Conservation (phyloP, 148 eudicot genomes). For the Fagopyrum tataricum region DNA sequence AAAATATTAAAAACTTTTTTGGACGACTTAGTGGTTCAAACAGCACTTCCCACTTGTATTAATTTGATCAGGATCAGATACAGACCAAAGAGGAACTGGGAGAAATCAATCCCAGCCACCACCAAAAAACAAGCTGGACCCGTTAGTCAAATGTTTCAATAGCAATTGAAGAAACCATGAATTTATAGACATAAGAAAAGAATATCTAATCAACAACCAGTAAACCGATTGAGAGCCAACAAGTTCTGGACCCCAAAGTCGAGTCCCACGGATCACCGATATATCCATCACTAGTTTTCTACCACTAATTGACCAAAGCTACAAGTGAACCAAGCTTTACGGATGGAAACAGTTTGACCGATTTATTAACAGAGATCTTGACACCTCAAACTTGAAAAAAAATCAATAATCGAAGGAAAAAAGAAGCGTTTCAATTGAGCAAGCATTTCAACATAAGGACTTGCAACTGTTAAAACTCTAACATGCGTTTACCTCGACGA, state of each 20-base stretch:
- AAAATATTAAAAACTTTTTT: too few species aligned
- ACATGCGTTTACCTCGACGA: constrained; percentile 46
- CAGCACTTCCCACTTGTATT: too few species aligned
- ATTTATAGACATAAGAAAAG: neutral
- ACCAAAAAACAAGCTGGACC: neutral
- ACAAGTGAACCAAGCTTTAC: neutral
- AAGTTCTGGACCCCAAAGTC: neutral
- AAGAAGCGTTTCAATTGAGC: neutral
- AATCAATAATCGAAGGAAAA: neutral
- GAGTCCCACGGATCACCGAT: neutral
- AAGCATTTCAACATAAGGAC: neutral
- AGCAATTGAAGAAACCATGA: neutral
- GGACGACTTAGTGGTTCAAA: too few species aligned
- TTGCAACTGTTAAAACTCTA: neutral
- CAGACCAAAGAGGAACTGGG: too few species aligned
- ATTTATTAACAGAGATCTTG: neutral
- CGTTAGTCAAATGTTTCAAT: neutral
- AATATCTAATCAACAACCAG: neutral
- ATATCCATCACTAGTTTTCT: constrained; percentile 3
- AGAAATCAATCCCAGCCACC: neutral
- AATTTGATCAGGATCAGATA: too few species aligned
- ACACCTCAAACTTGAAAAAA: constrained; percentile 5
- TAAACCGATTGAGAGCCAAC: neutral
- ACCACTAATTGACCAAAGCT: constrained; percentile 10
- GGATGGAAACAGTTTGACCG: neutral